phyloP scores from a whole-genome alignment of 768 basidiomycete species.

The Suillus bovinus region DNA sequence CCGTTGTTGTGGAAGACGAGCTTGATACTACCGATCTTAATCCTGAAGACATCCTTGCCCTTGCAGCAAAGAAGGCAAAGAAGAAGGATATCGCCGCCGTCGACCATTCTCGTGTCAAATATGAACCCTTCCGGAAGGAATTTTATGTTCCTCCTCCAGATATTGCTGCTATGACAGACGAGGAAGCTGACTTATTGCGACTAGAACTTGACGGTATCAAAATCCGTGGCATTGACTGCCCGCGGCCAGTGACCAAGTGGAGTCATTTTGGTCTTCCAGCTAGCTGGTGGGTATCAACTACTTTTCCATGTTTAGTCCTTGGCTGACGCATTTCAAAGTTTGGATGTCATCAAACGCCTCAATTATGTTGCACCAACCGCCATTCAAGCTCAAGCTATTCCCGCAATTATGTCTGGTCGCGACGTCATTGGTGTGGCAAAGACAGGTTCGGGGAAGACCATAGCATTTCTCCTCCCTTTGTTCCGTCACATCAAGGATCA shows the following conservation, averaged over 20 bases:
- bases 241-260: slow-evolving; percentile 96
- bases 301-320: slow-evolving; percentile 1
- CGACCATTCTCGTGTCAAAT: slow-evolving; percentile 84
- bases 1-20: slow-evolving; percentile 66
- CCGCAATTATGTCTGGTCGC: slow-evolving; percentile 98
- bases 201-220: slow-evolving; percentile 96
- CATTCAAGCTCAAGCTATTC: slow-evolving; percentile 98
- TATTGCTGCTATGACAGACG: slow-evolving; percentile 88
- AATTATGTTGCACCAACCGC: slow-evolving; percentile 90
- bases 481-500: slow-evolving; percentile 99
- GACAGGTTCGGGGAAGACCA: slow-evolving; percentile 96
- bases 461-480: slow-evolving; percentile 92
- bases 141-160: slow-evolving; percentile 95
- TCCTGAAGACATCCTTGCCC: slow-evolving; percentile 93
- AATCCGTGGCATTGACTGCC: slow-evolving; percentile 96
- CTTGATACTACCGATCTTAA: slow-evolving; percentile 88
- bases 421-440: slow-evolving; percentile 99
- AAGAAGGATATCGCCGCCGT: slow-evolving; percentile 95
- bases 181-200: slow-evolving; percentile 88
- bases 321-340: slow-evolving; percentile 44
- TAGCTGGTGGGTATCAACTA: slow-evolving; percentile 63
- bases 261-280: slow-evolving; percentile 96
- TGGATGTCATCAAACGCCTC: slow-evolving; percentile 92
- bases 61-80: slow-evolving; percentile 96
- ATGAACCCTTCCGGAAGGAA: slow-evolving; percentile 95